Percentiles rank a stretch among this genome's conserved stretches.
Conservation (phyloP, 2,329 filamentous ascomycete genomes). For the Ramularia endophylla region DNA sequence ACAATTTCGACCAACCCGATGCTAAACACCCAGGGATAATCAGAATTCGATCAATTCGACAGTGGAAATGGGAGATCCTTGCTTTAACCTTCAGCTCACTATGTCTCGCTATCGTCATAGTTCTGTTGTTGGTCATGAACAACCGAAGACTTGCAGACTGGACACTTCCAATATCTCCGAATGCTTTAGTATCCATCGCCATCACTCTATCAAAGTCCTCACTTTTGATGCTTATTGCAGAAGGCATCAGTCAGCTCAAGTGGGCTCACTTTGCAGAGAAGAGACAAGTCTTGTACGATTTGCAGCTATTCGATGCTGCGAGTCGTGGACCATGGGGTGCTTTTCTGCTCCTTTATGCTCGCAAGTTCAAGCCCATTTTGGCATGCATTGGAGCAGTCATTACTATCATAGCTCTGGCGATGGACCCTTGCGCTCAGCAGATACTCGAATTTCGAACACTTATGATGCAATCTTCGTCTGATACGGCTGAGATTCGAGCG, state of each 20-base stretch:
- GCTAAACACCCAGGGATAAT: no score
- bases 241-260: constrained; percentile 12
- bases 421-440: constrained; percentile 1
- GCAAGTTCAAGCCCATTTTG: neutral
- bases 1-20: no score
- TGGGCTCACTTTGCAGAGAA: constrained; percentile 9
- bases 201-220: neutral
- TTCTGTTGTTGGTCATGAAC: no score
- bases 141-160: no score
- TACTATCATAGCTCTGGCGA: neutral
- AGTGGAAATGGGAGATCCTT: no score
- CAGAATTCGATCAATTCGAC: no score
- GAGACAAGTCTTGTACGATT: constrained; percentile 2
- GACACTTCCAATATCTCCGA: neutral
- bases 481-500: no score
- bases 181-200: constrained; percentile 3
- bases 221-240: constrained; percentile 1
- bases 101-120: no score
- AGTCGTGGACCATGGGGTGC: constrained; percentile 4
- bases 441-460: neutral
- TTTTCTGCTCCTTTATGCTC: neutral
- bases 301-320: constrained; percentile 2
- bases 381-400: neutral
- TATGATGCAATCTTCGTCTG: no score
- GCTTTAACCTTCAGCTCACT: no score